Conservation (phyloP, 768 basidiomycete genomes). For the Gelatoporia subvermispora region DNA sequence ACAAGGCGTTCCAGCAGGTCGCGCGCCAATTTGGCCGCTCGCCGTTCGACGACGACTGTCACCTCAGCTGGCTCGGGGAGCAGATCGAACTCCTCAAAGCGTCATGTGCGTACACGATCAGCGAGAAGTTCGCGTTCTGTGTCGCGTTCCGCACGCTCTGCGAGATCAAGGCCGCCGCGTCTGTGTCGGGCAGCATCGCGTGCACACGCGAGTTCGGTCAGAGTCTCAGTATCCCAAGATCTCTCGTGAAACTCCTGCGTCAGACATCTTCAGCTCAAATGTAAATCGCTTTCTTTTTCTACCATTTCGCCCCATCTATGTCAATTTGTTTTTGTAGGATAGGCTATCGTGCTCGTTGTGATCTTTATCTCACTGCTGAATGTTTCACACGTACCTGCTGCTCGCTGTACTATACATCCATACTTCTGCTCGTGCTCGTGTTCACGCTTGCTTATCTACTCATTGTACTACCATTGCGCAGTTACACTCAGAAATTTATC, state of each 20-base stretch:
- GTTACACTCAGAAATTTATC: too few species aligned
- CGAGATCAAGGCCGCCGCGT: constrained; percentile 46
- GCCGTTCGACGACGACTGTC: not conserved
- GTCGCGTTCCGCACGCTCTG: constrained; percentile 53
- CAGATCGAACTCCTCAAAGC: constrained; percentile 19
- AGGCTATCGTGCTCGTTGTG: too few species aligned
- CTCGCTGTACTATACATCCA: too few species aligned
- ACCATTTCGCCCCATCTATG: not conserved
- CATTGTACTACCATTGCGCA: too few species aligned
- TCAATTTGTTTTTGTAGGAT: not conserved
- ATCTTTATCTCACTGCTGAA: too few species aligned
- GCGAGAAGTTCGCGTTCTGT: constrained; percentile 39
- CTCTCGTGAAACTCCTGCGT: constrained; percentile 8
- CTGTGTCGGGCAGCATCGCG: constrained; percentile 1
- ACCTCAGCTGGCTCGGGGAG: not conserved
- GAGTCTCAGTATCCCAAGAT: constrained; percentile 3
- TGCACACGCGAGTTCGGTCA: constrained; percentile 11
- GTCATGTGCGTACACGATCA: constrained; percentile 45
- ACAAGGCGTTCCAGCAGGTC: not conserved
- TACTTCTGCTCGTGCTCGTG: too few species aligned
- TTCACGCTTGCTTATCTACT: too few species aligned
- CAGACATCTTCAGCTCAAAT: constrained; percentile 2
- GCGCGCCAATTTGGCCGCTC: not conserved
- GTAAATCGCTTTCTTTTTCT: too few species aligned
- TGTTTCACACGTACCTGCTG: too few species aligned